Conservation (phyloP, 139 green algal genomes). For the Chlorella vulgaris region DNA sequence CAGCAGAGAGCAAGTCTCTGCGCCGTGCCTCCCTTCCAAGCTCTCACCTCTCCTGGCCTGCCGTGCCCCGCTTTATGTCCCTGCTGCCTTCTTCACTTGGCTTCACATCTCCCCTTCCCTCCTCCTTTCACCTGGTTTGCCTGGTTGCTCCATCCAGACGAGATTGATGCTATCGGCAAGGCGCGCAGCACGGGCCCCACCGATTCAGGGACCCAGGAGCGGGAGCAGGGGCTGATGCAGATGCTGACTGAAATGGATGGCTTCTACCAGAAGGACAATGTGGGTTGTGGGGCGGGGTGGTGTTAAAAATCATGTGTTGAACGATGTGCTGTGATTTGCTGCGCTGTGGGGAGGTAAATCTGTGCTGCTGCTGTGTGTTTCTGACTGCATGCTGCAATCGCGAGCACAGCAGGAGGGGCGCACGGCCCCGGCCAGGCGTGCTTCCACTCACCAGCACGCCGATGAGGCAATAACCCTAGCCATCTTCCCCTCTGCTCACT, state of each 20-base stretch:
- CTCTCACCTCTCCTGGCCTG: too few species aligned
- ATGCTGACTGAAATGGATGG: slow-evolving; percentile 81
- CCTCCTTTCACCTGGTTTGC: too few species aligned
- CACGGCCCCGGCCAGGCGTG: too few species aligned
- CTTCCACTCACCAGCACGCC: too few species aligned
- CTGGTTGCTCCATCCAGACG: too few species aligned
- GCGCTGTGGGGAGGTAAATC: neutral
- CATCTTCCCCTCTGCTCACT: neutral
- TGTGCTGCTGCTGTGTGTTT: neutral
- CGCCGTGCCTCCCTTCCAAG: too few species aligned
- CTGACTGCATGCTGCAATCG: neutral
- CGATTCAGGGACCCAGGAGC: slow-evolving; percentile 67
- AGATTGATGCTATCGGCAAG: slow-evolving; percentile 98
- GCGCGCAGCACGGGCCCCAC: slow-evolving; percentile 39
- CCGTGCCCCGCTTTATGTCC: too few species aligned
- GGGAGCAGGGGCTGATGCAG: slow-evolving; percentile 79
- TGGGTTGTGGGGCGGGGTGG: too few species aligned
- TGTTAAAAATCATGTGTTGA: neutral
- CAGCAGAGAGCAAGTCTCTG: too few species aligned
- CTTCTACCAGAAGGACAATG: slow-evolving; percentile 48
- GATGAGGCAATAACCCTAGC: neutral
- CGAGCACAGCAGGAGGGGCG: too few species aligned
- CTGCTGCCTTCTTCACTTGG: too few species aligned
- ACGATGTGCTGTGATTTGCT: neutral
- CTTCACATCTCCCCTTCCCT: too few species aligned